These are phyloP conservation scores for Neofusicoccum ribis DNA, from an alignment of 2,329 filamentous ascomycete species.

Conservation along the genomic window DNA sequence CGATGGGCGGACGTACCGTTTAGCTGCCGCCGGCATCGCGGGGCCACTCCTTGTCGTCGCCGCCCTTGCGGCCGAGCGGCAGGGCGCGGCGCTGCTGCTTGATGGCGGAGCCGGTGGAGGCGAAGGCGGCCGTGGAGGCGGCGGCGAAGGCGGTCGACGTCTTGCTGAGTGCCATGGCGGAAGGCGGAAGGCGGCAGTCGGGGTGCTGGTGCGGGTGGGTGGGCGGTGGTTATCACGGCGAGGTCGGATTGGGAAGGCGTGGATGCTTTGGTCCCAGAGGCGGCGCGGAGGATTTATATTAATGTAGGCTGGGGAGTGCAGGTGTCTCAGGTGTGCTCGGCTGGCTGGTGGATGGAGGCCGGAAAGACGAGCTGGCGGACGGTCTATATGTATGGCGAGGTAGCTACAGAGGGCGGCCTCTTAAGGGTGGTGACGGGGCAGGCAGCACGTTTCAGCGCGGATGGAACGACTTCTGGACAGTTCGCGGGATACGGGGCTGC, in stretches of 20 bases:
- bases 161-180: neutral
- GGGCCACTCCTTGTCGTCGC: slow-evolving; percentile 14
- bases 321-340: slow-evolving; percentile 3
- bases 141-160: slow-evolving; percentile 1
- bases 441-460: neutral
- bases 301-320: neutral
- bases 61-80: slow-evolving; percentile 9
- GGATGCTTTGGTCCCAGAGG: neutral
- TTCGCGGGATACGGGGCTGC: slow-evolving; percentile 11
- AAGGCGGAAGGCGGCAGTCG: neutral
- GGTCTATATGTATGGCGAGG: slow-evolving; percentile 4
- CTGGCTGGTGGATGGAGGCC: slow-evolving; percentile 12
- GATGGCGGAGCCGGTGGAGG: neutral
- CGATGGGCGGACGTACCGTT: neutral
- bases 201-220: neutral
- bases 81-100: slow-evolving; percentile 6
- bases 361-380: neutral
- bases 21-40: slow-evolving; percentile 16
- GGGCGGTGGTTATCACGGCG: neutral
- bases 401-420: slow-evolving; percentile 2
- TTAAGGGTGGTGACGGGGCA: neutral
- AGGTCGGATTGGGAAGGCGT: slow-evolving; percentile 9
- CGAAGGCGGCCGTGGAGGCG: neutral
- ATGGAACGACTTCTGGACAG: slow-evolving; percentile 9
- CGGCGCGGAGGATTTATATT: slow-evolving; percentile 6